Evolutionary conservation across 2,329 filamentous ascomycete genomes (phyloP).

Genomic region (Zasmidium angulare): DNA sequence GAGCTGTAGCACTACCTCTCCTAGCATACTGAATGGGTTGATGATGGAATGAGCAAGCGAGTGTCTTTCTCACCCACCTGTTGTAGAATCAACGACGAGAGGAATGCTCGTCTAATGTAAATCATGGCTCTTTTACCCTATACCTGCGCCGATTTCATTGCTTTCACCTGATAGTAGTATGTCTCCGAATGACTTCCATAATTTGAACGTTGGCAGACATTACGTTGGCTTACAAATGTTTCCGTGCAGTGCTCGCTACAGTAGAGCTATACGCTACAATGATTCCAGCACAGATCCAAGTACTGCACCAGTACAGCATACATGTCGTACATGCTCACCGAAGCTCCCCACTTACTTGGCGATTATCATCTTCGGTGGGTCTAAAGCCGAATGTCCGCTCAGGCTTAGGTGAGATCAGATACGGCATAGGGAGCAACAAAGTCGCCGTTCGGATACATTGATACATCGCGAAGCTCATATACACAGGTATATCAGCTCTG

Average conservation of each 20-base stretch:
- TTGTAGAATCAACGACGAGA: slow-evolving; percentile 9
- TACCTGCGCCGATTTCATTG: no score
- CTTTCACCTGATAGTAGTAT: no score
- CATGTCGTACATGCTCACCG: no score
- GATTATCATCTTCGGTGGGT: not conserved
- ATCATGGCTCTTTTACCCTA: not conserved
- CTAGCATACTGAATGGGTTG: not conserved
- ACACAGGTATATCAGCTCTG: not conserved
- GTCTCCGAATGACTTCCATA: no score
- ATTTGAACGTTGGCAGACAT: no score
- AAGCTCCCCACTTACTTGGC: not conserved
- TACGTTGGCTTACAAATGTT: no score
- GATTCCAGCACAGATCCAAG: no score
- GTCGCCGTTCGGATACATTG: not conserved
- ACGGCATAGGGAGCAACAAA: not conserved
- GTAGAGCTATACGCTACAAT: no score
- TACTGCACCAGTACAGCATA: no score
- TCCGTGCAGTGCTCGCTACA: no score
- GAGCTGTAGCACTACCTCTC: slow-evolving; percentile 8
- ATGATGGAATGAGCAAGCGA: slow-evolving; percentile 10
- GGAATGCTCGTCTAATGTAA: not conserved
- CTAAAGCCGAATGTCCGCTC: not conserved
- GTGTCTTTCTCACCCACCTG: slow-evolving; percentile 1
- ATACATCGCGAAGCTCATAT: not conserved
- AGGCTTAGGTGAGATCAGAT: not conserved